phyloP scores from a whole-genome alignment of 495 filamentous ascomycete species.

The Sphaerosporella brunnea region DNA sequence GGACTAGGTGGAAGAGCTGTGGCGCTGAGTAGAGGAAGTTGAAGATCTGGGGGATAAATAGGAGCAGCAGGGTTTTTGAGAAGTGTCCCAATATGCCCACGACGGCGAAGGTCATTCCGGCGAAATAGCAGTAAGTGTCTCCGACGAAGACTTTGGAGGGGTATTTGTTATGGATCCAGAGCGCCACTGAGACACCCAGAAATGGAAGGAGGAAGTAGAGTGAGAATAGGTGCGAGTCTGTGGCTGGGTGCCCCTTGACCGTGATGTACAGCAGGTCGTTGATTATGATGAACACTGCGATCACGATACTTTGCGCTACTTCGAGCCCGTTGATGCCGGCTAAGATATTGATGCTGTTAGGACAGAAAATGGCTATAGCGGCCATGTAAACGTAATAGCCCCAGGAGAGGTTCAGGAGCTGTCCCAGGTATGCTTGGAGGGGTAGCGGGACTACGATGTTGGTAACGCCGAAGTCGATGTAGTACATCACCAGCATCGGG shows the following conservation, averaged over 20 bases:
- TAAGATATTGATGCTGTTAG: conserved; percentile 97
- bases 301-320: conserved; percentile 80
- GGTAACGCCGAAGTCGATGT: conserved; percentile 94
- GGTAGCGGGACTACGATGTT: conserved; percentile 76
- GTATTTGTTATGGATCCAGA: conserved; percentile 89
- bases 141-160: conserved; percentile 89
- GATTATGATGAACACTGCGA: conserved; percentile 61
- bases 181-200: conserved; percentile 71
- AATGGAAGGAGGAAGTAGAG: conserved; percentile 90
- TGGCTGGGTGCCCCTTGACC: conserved; percentile 75
- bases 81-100: conserved; percentile 95
- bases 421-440: conserved; percentile 64
- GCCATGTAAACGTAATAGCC: conserved; percentile 97
- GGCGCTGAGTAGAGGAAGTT: conserved; percentile 89
- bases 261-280: conserved; percentile 73
- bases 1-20: conserved; percentile 74
- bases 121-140: conserved; percentile 98
- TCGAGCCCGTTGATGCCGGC: conserved; percentile 97
- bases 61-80: conserved; percentile 81
- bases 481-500: conserved; percentile 90
- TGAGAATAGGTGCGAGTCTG: conserved; percentile 87
- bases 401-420: conserved; percentile 69
- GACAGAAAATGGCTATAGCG: conserved; percentile 80
- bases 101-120: conserved; percentile 95
- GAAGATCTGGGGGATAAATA: conserved; percentile 87